Evolutionary conservation across 2,329 filamentous ascomycete species (phyloP).

Genomic region (Reticulascus tulasneorum): DNA sequence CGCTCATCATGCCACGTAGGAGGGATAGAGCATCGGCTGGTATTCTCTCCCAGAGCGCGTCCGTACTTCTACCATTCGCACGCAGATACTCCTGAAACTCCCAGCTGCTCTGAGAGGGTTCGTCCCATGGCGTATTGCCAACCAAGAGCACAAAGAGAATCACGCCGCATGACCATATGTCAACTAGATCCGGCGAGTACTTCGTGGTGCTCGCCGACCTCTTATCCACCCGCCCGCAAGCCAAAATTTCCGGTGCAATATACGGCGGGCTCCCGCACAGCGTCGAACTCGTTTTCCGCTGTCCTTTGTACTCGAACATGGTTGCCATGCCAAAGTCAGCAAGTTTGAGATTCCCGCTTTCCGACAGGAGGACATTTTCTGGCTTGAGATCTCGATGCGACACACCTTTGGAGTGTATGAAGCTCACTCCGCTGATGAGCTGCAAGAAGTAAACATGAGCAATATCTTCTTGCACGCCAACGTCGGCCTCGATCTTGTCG

Average conservation of each 20-base stretch:
- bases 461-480: constrained; percentile 89
- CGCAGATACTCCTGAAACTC: constrained; percentile 86
- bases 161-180: constrained; percentile 97
- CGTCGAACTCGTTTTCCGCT: constrained; percentile 76
- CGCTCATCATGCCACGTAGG: constrained; percentile 86
- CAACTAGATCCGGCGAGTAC: constrained; percentile 75
- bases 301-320: constrained; percentile 84
- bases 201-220: constrained; percentile 47
- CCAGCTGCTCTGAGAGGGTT: constrained; percentile 79
- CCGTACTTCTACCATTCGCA: constrained; percentile 74
- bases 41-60: constrained; percentile 80
- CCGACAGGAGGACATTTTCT: constrained; percentile 89
- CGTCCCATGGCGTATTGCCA: constrained; percentile 97
- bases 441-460: constrained; percentile 96
- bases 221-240: constrained; percentile 45
- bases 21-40: constrained; percentile 73
- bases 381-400: constrained; percentile 90
- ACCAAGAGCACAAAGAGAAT: constrained; percentile 95
- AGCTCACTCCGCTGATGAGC: constrained; percentile 83
- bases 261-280: constrained; percentile 96
- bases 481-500: constrained; percentile 98
- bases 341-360: constrained; percentile 82
- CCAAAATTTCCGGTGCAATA: constrained; percentile 87
- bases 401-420: constrained; percentile 94
- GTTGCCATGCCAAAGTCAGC: constrained; percentile 96